Base-by-base conservation (phyloP, 768 basidiomycete species). In the Suillus discolor region DNA sequence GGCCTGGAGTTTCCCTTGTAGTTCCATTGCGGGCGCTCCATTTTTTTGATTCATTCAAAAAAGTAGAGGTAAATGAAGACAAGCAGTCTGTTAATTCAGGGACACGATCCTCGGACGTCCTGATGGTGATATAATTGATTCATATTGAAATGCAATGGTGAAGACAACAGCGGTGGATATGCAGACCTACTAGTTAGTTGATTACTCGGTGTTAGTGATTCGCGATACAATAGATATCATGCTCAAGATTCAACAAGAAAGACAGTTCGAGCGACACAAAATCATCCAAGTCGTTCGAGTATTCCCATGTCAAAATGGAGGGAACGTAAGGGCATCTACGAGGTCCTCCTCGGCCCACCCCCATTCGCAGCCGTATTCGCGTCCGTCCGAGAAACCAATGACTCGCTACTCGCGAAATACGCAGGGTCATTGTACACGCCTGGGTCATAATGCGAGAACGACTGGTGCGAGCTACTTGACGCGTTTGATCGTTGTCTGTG, bases 361-460 rank as follows among this genome's bases (percentile, higher is more conserved):
- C 63, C 71, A 20, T 76, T 76, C 2, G 66, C 69, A 38, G 65
- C 55, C 55, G 75, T 75, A 47, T 77, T 75, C 6, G 66, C 66
- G 28, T 41, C 70, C 36, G 71, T 77, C 15, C 67, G 65, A 39
- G 71, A 60, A 49, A 76, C 76, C 28, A 68, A 20, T 23, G 76
- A 78, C 23, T 76, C 75, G 34, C 31, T 73, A 66, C 73, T 75
- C 2, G 65, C 66, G 0, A 76, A 55, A 45, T 72, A 71, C 0
- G 72, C 71, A 44, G 68, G 74, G 42, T 73, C 75, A 8, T 76
- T 68, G 65, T 78, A 77, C 59, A 64, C 11, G 45, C 16, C 60
- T 2, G 75, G 71, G 23, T 78, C 53, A 44, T 68, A 72, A 12
- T 71, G 70, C 2, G 68, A 23, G 49, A 71, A 67, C 7, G 67